Percentiles rank a stretch among this genome's conserved stretches.
These are phyloP conservation scores for Clarkia xantiana DNA, from an alignment of 345 rosid genomes.

Conservation along the genomic window DNA sequence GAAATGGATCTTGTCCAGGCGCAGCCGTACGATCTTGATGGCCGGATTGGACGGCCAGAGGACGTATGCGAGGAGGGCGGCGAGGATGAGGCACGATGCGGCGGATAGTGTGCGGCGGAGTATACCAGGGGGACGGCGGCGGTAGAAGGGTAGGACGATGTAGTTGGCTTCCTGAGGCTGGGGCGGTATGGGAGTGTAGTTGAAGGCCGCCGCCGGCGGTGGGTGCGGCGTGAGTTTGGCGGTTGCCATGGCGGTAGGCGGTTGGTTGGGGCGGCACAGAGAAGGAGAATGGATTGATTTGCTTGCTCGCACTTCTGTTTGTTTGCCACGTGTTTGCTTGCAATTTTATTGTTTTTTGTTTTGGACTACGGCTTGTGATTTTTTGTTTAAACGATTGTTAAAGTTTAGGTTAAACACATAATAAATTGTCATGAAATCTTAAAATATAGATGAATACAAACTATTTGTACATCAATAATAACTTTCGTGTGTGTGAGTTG, in stretches of 20 bases:
- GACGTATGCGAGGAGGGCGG: conserved; percentile 19
- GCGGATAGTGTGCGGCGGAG: conserved; percentile 17
- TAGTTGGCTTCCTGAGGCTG: conserved; percentile 15
- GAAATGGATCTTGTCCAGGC: conserved; percentile 29
- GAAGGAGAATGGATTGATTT: conserved; percentile 5
- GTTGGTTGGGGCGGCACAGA: conserved; percentile 6
- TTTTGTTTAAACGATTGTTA: no score
- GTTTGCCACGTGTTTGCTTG: no score
- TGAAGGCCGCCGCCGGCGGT: conserved; percentile 9
- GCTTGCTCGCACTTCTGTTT: no score
- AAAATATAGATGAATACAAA: no score
- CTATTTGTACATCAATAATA: no score
- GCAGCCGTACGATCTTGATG: conserved; percentile 38
- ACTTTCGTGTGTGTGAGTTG: no score
- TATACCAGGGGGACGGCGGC: neutral
- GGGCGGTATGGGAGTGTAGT: conserved; percentile 13
- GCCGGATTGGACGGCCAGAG: conserved; percentile 75
- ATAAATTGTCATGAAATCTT: no score
- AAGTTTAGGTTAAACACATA: no score
- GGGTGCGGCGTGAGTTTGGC: conserved; percentile 11
- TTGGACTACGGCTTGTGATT: no score
- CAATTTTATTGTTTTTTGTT: no score
- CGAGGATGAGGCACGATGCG: conserved; percentile 19
- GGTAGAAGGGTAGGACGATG: conserved; percentile 13
- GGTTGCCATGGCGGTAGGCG: conserved; percentile 19